A percentile compares a stretch with the other conserved stretches of the same genome.
phyloP scores from a whole-genome alignment of 768 basidiomycete genomes.

The Ramaria rubella region DNA sequence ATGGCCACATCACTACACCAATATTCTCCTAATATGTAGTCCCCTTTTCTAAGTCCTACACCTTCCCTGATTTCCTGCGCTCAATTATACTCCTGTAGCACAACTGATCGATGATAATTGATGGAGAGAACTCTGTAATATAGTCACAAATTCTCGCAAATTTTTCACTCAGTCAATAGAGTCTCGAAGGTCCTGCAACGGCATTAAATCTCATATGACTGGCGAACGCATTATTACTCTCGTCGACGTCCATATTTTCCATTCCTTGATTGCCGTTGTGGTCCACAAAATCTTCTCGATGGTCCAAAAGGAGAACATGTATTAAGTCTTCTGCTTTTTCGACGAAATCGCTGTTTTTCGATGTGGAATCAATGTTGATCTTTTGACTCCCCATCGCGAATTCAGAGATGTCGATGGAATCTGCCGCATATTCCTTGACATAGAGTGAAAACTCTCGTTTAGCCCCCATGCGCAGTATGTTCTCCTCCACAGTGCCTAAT shows the following conservation, averaged over 20 bases:
- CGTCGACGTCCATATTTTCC: not conserved
- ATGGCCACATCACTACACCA: too few species aligned
- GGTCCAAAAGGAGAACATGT: constrained; percentile 24
- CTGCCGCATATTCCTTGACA: constrained; percentile 63
- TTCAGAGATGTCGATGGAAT: constrained; percentile 56
- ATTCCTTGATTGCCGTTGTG: not conserved
- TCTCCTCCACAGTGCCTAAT: constrained; percentile 72
- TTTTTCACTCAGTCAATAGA: too few species aligned
- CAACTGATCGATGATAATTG: too few species aligned
- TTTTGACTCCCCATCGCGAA: constrained; percentile 48
- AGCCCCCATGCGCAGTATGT: constrained; percentile 77
- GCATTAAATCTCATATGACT: constrained; percentile 29
- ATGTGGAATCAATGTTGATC: constrained; percentile 39
- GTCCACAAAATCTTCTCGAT: constrained; percentile 25
- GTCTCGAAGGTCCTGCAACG: constrained; percentile 44
- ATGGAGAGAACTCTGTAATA: too few species aligned
- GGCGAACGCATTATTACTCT: not conserved
- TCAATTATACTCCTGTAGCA: too few species aligned
- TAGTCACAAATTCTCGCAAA: too few species aligned
- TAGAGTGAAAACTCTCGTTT: constrained; percentile 73
- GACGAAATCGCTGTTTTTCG: constrained; percentile 67
- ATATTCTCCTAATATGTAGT: too few species aligned
- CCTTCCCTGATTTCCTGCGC: too few species aligned
- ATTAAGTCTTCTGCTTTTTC: constrained; percentile 12
- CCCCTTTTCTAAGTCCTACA: too few species aligned